Evolutionary conservation across 148 eudicot genomes (phyloP), one percentile per base, ranked within the genome.

Genomic region (Diospyros lotus): DNA sequence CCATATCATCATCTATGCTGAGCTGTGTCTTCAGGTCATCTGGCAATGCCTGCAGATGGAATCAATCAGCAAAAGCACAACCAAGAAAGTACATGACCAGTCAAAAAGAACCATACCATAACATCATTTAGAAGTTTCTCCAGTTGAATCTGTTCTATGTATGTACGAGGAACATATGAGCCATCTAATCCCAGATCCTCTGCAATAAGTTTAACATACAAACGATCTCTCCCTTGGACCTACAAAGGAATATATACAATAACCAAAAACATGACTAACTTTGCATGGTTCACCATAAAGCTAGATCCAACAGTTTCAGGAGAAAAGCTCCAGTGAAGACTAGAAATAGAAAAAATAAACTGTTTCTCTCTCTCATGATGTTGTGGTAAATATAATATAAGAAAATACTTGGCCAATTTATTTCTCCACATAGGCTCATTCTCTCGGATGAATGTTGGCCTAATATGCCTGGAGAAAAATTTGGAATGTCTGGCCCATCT

Each of bases 161-260:
- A 95, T 42, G 98, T 95, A 64, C 91, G 89, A 43, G 98, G 83
- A 81, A 95, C 80, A 80, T 90, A 95, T 73, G 97, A 92, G 68
- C 97, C 98, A 75, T 89, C 91, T 84, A 95, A 81, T 54, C 94
- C 96, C 72, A 95, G 82, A 80, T 90, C 86, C 76, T 90, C 92
- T 3, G 93, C 97, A 74, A 90, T 76, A 79, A 46, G 81, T 83
- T 89, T 84, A 51, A 92, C 92, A 82, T 86, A 83, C 56, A 81
- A 72, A 58, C 98, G 97, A 71, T 95, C 98, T 84, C 75, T 89
- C 81, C 98, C 98, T 95, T 95, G 98, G 68, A 95, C 96, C 98
- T 95, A 78, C 62, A 76, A 62, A 81, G 70, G 56, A 5, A n/a
- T 12, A 39, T 38, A n/a, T 12, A 39, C 44, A 17, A 42, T 9